These are phyloP conservation scores for Carpinus fangiana DNA, from an alignment of 306 rosid genomes.

Conservation along the genomic window DNA sequence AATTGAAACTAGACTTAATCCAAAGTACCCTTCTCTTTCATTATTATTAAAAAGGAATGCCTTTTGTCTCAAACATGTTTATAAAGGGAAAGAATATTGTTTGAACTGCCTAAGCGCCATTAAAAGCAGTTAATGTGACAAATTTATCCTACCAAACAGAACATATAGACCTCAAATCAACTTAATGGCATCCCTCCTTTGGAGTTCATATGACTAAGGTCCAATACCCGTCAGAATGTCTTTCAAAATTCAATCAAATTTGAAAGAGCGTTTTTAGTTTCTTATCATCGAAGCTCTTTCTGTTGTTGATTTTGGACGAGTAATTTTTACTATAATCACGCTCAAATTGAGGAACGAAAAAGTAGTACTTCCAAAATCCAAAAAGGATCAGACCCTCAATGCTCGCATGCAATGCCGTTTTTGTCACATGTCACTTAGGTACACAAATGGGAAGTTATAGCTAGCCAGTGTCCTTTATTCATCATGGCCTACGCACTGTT, in stretches of 20 bases:
- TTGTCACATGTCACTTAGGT: conserved; percentile 13
- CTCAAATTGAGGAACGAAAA: too few relatives aligned
- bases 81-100: background rate
- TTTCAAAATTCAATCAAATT: too few relatives aligned
- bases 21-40: too few relatives aligned
- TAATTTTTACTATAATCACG: too few relatives aligned
- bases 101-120: background rate
- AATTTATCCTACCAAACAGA: background rate
- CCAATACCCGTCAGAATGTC: too few relatives aligned
- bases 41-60: background rate
- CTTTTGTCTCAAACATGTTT: background rate
- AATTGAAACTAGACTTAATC: too few relatives aligned
- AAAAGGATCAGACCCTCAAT: background rate
- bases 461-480: background rate
- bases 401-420: background rate
- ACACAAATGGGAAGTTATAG: background rate
- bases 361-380: background rate
- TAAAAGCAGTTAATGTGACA: background rate
- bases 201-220: too few relatives aligned
- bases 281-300: too few relatives aligned
- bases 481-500: background rate
- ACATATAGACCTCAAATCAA: background rate
- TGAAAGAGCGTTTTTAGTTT: too few relatives aligned
- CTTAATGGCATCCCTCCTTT: background rate
- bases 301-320: too few relatives aligned